These are phyloP conservation scores for Polyporus arcularius DNA, from an alignment of 768 basidiomycete species.

Conservation along the genomic window DNA sequence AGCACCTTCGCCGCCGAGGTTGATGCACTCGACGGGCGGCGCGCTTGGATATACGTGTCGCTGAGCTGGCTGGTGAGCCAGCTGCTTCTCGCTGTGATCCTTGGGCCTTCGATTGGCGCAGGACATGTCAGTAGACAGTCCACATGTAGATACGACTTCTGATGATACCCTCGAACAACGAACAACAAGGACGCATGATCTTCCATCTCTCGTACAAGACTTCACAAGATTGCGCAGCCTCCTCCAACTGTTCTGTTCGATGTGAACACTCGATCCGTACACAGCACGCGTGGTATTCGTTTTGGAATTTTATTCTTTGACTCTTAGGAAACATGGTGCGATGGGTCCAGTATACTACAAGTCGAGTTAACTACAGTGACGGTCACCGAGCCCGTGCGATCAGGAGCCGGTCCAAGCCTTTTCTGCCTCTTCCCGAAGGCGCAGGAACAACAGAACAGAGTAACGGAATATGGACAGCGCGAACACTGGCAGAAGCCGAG, in stretches of 20 bases:
- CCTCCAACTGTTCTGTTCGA: neutral
- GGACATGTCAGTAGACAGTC: constrained; percentile 45
- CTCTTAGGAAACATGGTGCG: neutral
- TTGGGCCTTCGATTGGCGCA: constrained; percentile 66
- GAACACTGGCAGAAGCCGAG: neutral
- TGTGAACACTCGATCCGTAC: neutral
- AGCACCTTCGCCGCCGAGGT: constrained; percentile 91
- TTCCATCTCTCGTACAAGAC: neutral
- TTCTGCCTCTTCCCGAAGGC: too few relatives aligned
- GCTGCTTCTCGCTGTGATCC: constrained; percentile 64
- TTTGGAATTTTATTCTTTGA: neutral
- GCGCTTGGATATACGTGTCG: constrained; percentile 67
- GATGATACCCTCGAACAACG: neutral
- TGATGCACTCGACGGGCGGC: constrained; percentile 52
- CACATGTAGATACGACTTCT: constrained; percentile 51
- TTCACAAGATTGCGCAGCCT: neutral
- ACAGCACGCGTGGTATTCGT: too few relatives aligned
- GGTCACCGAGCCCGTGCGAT: neutral
- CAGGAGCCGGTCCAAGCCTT: neutral
- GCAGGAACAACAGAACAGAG: neutral
- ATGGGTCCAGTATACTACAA: neutral
- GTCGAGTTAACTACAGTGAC: neutral
- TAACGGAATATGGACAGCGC: neutral
- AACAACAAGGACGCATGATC: neutral
- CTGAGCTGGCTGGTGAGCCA: constrained; percentile 74